phyloP scores from a whole-genome alignment of 345 rosid species.

The Pistacia integerrima region DNA sequence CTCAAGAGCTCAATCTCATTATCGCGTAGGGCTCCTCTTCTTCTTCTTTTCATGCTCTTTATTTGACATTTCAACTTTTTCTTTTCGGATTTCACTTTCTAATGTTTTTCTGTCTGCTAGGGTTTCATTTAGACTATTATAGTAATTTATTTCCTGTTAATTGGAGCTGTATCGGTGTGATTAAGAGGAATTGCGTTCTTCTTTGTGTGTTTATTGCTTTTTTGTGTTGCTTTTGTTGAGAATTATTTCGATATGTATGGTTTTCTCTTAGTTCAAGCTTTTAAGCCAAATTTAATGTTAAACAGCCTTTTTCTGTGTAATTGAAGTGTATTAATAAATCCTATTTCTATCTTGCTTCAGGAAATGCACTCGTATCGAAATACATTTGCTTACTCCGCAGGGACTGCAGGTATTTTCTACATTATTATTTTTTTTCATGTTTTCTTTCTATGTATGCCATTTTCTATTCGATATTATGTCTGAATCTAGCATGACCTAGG shows the following conservation, averaged over 20 bases:
- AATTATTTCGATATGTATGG: neutral
- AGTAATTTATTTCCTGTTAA: neutral
- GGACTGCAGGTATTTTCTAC: constrained; percentile 69
- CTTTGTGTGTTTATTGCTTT: neutral
- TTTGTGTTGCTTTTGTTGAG: constrained; percentile 13
- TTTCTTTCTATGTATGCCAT: neutral
- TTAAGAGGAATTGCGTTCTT: neutral
- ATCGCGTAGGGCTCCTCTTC: constrained; percentile 51
- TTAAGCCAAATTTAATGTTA: neutral
- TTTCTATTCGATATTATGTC: neutral
- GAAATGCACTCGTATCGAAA: constrained; percentile 92
- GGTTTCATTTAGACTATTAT: neutral
- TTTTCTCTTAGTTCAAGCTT: neutral
- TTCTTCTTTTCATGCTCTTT: neutral
- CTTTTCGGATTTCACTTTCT: neutral
- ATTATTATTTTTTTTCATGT: neutral
- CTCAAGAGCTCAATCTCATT: constrained; percentile 94
- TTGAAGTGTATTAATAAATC: neutral
- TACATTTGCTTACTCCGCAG: constrained; percentile 73
- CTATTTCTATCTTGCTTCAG: constrained; percentile 39
- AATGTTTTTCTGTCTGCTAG: neutral
- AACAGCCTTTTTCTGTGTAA: neutral
- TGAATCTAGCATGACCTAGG: neutral
- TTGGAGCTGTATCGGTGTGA: neutral
- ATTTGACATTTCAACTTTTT: constrained; percentile 9